Evolutionary conservation across 345 rosid genomes (phyloP), one percentile per base, ranked within the genome.

Genomic region (Crucihimalaya himalaica): DNA sequence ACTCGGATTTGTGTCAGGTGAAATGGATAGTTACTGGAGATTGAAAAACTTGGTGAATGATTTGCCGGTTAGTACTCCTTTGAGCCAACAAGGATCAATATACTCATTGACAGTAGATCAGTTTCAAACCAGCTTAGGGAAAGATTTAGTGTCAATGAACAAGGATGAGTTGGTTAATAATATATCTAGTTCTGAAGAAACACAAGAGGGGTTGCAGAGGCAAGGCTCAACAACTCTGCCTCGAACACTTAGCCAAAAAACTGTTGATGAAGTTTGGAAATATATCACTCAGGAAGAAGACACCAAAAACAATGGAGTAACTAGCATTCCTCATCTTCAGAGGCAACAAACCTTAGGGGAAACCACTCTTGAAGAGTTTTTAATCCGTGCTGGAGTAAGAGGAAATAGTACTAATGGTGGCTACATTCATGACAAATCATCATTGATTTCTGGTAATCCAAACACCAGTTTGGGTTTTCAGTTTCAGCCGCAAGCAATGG

Each of bases 271-370:
- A 80, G 93, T 93, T 39, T 90, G 93, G 93, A 87, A 77, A 76
- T 83, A 82, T 74, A 71, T 90, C 19, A 68, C 86, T 0, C 85
- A 82, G 75, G 92, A 86, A 13, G 42, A 35, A 29, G 31, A 64
- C 14, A 31, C 16, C 8, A 4, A 9, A 0, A 78, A 79, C 28
- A 83, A 84, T 53, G 83, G 54, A 35, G 72, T 54, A 7, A 13
- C 63, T 48, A 81, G 59, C 68, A 46, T 81, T 77, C 86, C 91
- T 0, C 51, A 69, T 8, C n/a, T 69, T 56, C 86, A 85, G 50
- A 81, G 91, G 78, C 97, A 93, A 81, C 96, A 74, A 60, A 88
- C 92, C 51, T 74, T 93, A 55, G 87, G 93, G n/a, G 97, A 90
- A 68, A 78, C 84, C 19, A 90, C 98, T 8, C 70, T 93, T 59